Conservation (phyloP, 306 rosid species). For the Trichosanthes truncata region DNA sequence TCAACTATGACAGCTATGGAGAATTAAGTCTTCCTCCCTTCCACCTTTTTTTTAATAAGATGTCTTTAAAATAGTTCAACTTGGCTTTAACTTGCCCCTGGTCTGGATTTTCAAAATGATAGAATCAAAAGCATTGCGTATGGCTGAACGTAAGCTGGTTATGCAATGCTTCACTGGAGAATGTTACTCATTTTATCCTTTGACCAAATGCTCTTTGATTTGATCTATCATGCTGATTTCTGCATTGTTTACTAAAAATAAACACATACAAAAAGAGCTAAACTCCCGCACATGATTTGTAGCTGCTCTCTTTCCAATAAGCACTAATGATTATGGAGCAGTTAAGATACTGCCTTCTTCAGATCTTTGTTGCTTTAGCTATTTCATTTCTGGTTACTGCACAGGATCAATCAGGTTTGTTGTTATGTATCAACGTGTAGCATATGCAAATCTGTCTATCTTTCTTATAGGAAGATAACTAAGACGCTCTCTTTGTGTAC, state of each 20-base stretch:
- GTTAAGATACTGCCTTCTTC: conserved; percentile 3
- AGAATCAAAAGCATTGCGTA: neutral
- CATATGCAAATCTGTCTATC: neutral
- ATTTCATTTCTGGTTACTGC: conserved; percentile 14
- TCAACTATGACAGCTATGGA: neutral
- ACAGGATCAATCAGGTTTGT: conserved; percentile 22
- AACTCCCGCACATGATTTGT: neutral
- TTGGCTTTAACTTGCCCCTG: neutral
- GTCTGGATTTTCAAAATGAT: neutral
- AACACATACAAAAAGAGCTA: neutral
- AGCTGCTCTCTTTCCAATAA: neutral
- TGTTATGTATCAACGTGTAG: neutral
- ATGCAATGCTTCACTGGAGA: neutral
- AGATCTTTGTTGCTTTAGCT: conserved; percentile 3
- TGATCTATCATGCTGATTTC: neutral
- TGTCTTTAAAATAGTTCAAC: conserved; percentile 1
- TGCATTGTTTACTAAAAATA: neutral
- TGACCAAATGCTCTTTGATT: neutral
- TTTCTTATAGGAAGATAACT: neutral
- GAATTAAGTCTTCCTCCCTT: neutral
- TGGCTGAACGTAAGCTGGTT: neutral
- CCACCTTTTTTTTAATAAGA: neutral
- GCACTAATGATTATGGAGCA: neutral
- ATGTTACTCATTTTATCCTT: neutral
- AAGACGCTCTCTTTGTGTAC: neutral